A percentile compares a stretch with the other conserved stretches of the same genome.
Conservation (phyloP, 2,329 filamentous ascomycete species). For the Neophaeococcomyces aloes region DNA sequence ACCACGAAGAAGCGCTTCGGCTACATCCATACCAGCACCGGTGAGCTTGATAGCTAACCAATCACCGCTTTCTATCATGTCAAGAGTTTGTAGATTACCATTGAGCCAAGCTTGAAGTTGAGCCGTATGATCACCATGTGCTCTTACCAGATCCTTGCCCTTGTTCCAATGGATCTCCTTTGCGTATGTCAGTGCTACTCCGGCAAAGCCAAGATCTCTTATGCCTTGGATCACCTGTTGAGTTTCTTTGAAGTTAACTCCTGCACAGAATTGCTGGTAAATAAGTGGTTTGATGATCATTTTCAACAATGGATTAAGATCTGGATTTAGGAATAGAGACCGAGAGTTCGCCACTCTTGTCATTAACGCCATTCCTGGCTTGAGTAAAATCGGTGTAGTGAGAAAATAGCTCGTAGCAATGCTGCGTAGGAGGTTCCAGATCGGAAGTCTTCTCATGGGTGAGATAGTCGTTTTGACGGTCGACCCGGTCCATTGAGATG, state of each 20-base stretch:
- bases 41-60: too few species aligned
- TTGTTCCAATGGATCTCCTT: slow-evolving; percentile 34
- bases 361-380: slow-evolving; percentile 24
- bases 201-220: slow-evolving; percentile 41
- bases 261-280: slow-evolving; percentile 50
- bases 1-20: slow-evolving; percentile 32
- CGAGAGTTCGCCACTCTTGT: slow-evolving; percentile 35
- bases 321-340: slow-evolving; percentile 36
- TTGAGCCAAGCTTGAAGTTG: too few species aligned
- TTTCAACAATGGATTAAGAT: slow-evolving; percentile 38
- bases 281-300: slow-evolving; percentile 37
- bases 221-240: slow-evolving; percentile 36
- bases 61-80: too few species aligned
- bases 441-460: slow-evolving; percentile 15
- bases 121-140: too few species aligned
- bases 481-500: too few species aligned
- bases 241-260: slow-evolving; percentile 40
- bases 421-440: slow-evolving; percentile 23
- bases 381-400: slow-evolving; percentile 25
- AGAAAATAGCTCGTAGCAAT: slow-evolving; percentile 25
- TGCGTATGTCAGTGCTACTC: slow-evolving; percentile 45
- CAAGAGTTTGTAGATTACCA: too few species aligned
- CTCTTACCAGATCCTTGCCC: too few species aligned
- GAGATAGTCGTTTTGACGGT: too few species aligned
- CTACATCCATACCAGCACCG: too few species aligned